phyloP scores from a whole-genome alignment of 805 yeast genomes.

The Candida cerambycidarum region DNA sequence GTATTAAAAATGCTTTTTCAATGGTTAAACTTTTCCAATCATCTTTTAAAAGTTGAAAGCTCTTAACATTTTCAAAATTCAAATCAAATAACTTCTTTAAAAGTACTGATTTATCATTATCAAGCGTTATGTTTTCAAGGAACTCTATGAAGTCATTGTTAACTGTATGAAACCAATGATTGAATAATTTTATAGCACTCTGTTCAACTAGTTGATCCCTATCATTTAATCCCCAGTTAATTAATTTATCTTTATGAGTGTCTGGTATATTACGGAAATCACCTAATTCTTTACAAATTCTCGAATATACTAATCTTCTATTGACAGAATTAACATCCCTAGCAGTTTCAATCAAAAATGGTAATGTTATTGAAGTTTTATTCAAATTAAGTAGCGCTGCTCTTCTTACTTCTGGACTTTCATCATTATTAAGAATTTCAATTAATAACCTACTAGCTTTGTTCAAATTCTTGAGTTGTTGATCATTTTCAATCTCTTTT shows the following conservation, averaged over 20 bases:
- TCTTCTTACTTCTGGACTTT: slow-evolving; percentile 84
- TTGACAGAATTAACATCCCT: slow-evolving; percentile 73
- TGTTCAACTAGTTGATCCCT: slow-evolving; percentile 71
- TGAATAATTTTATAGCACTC: slow-evolving; percentile 72
- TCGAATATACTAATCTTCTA: slow-evolving; percentile 69
- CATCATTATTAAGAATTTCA: slow-evolving; percentile 52
- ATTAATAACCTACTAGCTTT: slow-evolving; percentile 19
- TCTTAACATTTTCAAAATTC: slow-evolving; percentile 61
- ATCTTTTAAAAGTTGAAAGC: slow-evolving; percentile 59
- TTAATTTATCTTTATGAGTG: slow-evolving; percentile 59
- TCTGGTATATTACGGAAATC: slow-evolving; percentile 54
- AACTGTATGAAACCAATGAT: slow-evolving; percentile 70
- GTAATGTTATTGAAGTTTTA: slow-evolving; percentile 52
- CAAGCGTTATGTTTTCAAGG: slow-evolving; percentile 68
- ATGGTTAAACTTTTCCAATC: slow-evolving; percentile 71
- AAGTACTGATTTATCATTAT: slow-evolving; percentile 44
- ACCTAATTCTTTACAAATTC: slow-evolving; percentile 65
- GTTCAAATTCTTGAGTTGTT: slow-evolving; percentile 8
- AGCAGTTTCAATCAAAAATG: slow-evolving; percentile 72
- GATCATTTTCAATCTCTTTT: slow-evolving; percentile 25
- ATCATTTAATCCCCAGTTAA: slow-evolving; percentile 86
- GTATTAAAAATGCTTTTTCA: slow-evolving; percentile 71
- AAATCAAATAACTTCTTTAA: slow-evolving; percentile 60
- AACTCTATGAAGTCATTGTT: slow-evolving; percentile 72
- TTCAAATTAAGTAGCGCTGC: slow-evolving; percentile 75